Evolutionary conservation across 179 eudicot species (phyloP).

Genomic region (Sideroxylon spinosum): DNA sequence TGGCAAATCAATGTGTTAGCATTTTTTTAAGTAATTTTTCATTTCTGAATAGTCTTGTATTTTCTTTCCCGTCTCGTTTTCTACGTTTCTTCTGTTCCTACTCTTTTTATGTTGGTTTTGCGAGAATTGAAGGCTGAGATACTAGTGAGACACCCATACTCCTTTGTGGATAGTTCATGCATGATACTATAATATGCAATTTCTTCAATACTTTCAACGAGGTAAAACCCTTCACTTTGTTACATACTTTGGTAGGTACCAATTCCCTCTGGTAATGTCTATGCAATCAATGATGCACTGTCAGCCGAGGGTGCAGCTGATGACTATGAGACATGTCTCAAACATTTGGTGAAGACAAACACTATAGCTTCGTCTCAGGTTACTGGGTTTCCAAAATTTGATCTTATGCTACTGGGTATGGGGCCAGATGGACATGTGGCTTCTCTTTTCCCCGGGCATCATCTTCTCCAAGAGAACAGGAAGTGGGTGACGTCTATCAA

Average conservation of each 20-base stretch:
- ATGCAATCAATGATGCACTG: slow-evolving; percentile 67
- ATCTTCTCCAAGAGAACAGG: slow-evolving; percentile 47
- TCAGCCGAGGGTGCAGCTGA: slow-evolving; percentile 73
- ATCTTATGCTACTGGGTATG: slow-evolving; percentile 70
- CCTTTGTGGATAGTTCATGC: background rate
- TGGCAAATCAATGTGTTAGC: background rate
- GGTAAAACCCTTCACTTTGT: background rate
- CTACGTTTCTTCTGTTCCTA: too few species aligned
- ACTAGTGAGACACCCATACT: background rate
- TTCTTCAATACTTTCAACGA: background rate
- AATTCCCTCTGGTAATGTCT: slow-evolving; percentile 44
- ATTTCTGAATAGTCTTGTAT: background rate
- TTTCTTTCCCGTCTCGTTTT: background rate
- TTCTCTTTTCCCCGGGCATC: slow-evolving; percentile 75
- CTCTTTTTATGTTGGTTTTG: background rate
- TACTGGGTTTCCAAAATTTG: slow-evolving; percentile 62
- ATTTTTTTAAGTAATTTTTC: background rate
- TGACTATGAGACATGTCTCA: slow-evolving; percentile 57
- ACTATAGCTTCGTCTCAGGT: slow-evolving; percentile 36
- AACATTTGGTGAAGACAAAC: slow-evolving; percentile 41
- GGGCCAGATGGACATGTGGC: slow-evolving; percentile 92
- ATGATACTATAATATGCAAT: background rate
- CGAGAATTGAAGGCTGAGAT: background rate
- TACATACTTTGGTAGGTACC: slow-evolving; percentile 46
- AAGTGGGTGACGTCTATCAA: slow-evolving; percentile 69